Base-by-base conservation (phyloP, 1,284 basidiomycete species). In the Microbotryum scabiosae region DNA sequence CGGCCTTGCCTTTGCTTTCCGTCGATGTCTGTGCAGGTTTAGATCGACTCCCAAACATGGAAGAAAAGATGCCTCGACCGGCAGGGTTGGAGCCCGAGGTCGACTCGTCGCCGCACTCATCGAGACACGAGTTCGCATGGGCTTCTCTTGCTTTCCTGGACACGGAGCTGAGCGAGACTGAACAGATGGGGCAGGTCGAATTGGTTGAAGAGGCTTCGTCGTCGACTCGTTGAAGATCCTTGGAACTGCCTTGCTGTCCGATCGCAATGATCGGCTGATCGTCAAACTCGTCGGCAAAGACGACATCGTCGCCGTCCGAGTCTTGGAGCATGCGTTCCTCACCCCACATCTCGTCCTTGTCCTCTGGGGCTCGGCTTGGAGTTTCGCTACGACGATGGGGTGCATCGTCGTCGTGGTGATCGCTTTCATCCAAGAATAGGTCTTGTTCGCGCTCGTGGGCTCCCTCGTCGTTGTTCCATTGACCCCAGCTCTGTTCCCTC, bases 401-500 rank as follows among this genome's bases (percentile, higher is more conserved):
- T 43, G 16, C 43, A 9, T 75, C 74, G 54, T 75, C 74, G 52
- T 73, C 70, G 14, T 71, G 73, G 14, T 71, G 73, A 58, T 41
- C 36, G 36, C 36, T 41, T 41, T 41, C 9, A 5, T 41, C 36
- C 36, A 9, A 41, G 10, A 41, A 18, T 4, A 41, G 36, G 16
- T 41, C 36, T 41, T 41, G 36, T 41, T 41, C 36, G 36, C 36
- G 2, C 36, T 41, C 36, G 36, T 41, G 36, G 1, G 36, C 36
- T 10, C 36, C 1, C 5, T 41, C 36, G 7, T 21, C 46, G 46
- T 25, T n/a, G 20, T 47, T 9, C 46, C 21, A 21, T 10, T 21
- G 46, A 12, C 75, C 74, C 49, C 72, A 70, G 73, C 74, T 74
- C n/a, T 71, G 56, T 25, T 56, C 73, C 61, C 68, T 60, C 45